Evolutionary conservation across 2,329 filamentous ascomycete species (phyloP), one percentile per base, ranked within the genome.

Genomic region (Ampelomyces quisqualis): DNA sequence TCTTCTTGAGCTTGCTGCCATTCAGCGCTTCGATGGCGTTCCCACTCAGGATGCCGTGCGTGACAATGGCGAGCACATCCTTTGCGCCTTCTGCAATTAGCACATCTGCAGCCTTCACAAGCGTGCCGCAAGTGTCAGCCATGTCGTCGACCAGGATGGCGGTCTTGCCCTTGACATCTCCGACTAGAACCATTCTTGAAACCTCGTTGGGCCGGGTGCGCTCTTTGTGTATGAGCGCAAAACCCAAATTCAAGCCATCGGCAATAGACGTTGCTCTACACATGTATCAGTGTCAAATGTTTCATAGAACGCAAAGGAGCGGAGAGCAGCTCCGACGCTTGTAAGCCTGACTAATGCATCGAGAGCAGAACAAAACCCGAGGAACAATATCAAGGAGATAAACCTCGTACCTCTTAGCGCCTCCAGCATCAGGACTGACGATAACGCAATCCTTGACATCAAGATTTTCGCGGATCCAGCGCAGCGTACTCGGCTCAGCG

Each of bases 81-180:
- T 82, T 82, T 1, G 93, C 91, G 62, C 96, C 85, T 58, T 88
- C 79, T 17, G 54, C 55, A 68, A 91, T 88, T 37, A 97, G 81
- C 0, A 90, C 91, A 42, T 88, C 84, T 11, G 91, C 93, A 2
- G 90, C 93, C 74, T 97, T 97, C 68, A 78, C 81, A 9, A 87
- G 75, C 2, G 89, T 95, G 55, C 90, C 90, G 68, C 90, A 96
- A 3, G 91, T 96, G 66, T 97, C 91, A 21, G 90, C 90, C 89
- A 97, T 96, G 67, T 97, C 91, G 67, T 97, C 91, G 33, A 98
- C 91, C 34, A 98, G 83, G 63, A 98, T 96, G 45, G 91, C 91
- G 20, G 91, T 84, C 74, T 93, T 93, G 72, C 88, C 87, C 54
- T 83, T 80, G 32, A 97, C 93, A 53, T 94, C 90, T 54, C 93